Evolutionary conservation across 805 yeast genomes (phyloP).

Genomic region (Kregervanrija delftensis): DNA sequence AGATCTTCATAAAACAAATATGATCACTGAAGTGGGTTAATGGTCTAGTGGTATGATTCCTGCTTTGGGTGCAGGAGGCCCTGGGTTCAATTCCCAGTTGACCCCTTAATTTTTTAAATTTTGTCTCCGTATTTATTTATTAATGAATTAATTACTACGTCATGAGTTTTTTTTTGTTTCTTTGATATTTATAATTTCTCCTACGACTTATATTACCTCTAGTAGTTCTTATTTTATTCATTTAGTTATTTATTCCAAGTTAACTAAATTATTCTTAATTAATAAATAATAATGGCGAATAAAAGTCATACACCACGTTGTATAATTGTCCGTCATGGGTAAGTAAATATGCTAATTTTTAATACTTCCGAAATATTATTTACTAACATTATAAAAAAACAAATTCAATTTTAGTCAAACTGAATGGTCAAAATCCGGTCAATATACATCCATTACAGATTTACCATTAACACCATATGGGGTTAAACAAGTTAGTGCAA

Average conservation of each 20-base stretch:
- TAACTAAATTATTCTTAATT: neutral
- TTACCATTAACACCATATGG: slow-evolving; percentile 74
- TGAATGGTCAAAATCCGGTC: slow-evolving; percentile 93
- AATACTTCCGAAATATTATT: neutral
- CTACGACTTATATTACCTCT: no score
- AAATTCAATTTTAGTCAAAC: slow-evolving; percentile 47
- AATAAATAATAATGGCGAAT: slow-evolving; percentile 5
- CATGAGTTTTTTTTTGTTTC: neutral
- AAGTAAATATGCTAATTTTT: slow-evolving; percentile 6
- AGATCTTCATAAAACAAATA: no score
- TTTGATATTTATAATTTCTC: no score
- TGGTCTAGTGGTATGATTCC: slow-evolving; percentile 55
- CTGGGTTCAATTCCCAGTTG: slow-evolving; percentile 48
- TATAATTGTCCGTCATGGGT: slow-evolving; percentile 69
- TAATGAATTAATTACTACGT: neutral
- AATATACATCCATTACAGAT: slow-evolving; percentile 84
- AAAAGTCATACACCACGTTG: slow-evolving; percentile 53
- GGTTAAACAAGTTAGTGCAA: slow-evolving; percentile 62
- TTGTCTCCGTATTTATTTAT: neutral
- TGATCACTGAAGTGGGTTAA: slow-evolving; percentile 11
- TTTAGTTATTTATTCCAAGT: no score
- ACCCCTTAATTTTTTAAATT: slow-evolving; percentile 20
- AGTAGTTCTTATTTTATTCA: no score
- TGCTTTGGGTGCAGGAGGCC: slow-evolving; percentile 53
- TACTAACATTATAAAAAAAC: neutral